phyloP scores from a whole-genome alignment of 495 filamentous ascomycete species.

The Daldinia caldariorum region DNA sequence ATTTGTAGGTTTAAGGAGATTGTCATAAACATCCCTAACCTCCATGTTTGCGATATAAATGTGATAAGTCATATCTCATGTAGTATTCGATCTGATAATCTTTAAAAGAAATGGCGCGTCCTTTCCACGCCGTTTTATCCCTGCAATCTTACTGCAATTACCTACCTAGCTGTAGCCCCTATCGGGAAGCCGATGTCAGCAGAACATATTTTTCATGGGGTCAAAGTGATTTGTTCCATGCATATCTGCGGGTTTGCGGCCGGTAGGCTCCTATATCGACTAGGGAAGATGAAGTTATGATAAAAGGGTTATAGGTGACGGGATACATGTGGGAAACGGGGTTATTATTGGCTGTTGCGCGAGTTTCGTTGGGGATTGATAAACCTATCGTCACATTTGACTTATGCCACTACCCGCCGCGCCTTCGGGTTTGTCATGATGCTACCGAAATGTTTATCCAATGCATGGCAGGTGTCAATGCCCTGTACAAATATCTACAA shows the following conservation, averaged over 20 bases:
- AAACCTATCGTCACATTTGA: background rate
- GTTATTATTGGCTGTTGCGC: background rate
- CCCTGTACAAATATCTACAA: background rate
- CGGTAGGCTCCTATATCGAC: background rate
- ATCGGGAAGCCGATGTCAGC: background rate
- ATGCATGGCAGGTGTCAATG: background rate
- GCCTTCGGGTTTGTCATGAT: background rate
- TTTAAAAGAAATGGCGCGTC: background rate
- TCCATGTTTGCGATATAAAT: background rate
- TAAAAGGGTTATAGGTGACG: background rate
- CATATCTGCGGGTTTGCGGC: background rate
- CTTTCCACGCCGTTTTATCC: background rate
- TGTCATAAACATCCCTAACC: background rate
- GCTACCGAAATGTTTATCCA: background rate
- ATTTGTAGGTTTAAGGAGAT: background rate
- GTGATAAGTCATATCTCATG: constrained; percentile 30
- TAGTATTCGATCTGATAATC: constrained; percentile 10
- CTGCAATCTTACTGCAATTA: background rate
- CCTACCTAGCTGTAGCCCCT: background rate
- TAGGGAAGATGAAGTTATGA: background rate
- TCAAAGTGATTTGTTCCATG: constrained; percentile 14
- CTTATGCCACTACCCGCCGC: background rate
- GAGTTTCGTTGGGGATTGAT: background rate
- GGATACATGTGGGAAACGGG: background rate
- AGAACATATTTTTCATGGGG: background rate